phyloP scores from a whole-genome alignment of 768 basidiomycete species.

The Hydnomerulius pinastri region DNA sequence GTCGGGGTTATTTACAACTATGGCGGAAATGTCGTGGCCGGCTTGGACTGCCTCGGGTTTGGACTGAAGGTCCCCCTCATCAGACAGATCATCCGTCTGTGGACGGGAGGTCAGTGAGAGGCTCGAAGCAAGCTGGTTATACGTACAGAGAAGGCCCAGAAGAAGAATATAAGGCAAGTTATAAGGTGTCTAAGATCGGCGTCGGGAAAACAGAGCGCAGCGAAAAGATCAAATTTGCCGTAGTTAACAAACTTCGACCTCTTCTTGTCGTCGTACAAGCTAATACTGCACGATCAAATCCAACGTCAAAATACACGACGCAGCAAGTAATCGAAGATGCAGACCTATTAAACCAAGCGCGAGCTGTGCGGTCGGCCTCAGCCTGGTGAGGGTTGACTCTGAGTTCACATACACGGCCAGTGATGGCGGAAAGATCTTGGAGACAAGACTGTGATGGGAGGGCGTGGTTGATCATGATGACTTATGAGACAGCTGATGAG shows the following conservation, averaged over 20 bases:
- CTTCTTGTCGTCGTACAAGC: constrained; percentile 37
- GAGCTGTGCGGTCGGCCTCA: constrained; percentile 34
- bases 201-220: constrained; percentile 40
- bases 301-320: not conserved
- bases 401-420: constrained; percentile 38
- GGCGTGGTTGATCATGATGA: constrained; percentile 30
- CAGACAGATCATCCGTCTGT: constrained; percentile 39
- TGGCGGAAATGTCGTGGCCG: constrained; percentile 34
- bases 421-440: constrained; percentile 37
- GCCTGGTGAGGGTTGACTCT: constrained; percentile 34
- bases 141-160: constrained; percentile 41
- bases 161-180: constrained; percentile 39
- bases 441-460: constrained; percentile 39
- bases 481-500: constrained; percentile 14
- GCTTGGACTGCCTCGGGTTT: constrained; percentile 37
- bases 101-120: constrained; percentile 3
- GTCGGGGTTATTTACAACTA: constrained; percentile 29
- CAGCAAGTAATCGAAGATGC: not conserved
- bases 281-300: constrained; percentile 20
- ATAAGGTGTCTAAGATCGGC: constrained; percentile 36
- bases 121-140: not conserved
- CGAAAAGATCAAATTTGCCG: constrained; percentile 40
- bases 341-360: constrained; percentile 37
- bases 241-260: constrained; percentile 38
- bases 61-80: constrained; percentile 36